Base-by-base conservation (phyloP, 305 asterid genomes). In the Fraxinus ornus region DNA sequence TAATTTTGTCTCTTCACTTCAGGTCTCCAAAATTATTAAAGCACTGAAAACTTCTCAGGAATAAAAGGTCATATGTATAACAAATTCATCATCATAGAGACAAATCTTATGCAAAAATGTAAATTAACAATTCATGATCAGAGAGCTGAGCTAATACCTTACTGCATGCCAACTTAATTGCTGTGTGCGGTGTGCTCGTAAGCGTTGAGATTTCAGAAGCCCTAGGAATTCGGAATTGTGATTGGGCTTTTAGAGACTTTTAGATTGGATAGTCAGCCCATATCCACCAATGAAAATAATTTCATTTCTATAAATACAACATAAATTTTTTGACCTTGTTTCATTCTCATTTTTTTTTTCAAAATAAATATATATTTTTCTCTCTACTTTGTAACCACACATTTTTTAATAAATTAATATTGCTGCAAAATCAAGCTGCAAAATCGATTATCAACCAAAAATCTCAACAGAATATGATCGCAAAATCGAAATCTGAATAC, bases 11-110 rank as follows among this genome's bases (percentile, higher is more conserved):
- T 79, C 90, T 70, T 85, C 87, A 82, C 88, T 66, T 85, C 82
- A 82, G 85, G 83, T 82, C 86, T 82, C 86, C 86, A 81, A 12
- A 68, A 72, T 24, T 79, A 85, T 81, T 88, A n/a, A 86, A 83
- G 80, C 90, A 85, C 83, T 32, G n/a, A 78, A 35, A 17, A 62
- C 2, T 37, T 37, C 80, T 88, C 90, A 88, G 88, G 55, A 47
- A 47, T 47, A 47, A 47, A 47, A 47, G 55, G 84, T 87, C 87
- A 2, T 57, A 57, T 66, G 7, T 26, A 74, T 6, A 3, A 26
- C 33, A n/a, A 41, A 41, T 12, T 68, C 88, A 85, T 83, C 88
- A 87, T 26, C 83, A 81, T 86, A 83, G 84, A 24, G 49, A 3
- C 24, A 12, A 66, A 66, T 2, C 4, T 13, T 26, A 26, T 10